phyloP scores from a whole-genome alignment of 176 grass and related monocot genomes.

The Aegilops bicornis region DNA sequence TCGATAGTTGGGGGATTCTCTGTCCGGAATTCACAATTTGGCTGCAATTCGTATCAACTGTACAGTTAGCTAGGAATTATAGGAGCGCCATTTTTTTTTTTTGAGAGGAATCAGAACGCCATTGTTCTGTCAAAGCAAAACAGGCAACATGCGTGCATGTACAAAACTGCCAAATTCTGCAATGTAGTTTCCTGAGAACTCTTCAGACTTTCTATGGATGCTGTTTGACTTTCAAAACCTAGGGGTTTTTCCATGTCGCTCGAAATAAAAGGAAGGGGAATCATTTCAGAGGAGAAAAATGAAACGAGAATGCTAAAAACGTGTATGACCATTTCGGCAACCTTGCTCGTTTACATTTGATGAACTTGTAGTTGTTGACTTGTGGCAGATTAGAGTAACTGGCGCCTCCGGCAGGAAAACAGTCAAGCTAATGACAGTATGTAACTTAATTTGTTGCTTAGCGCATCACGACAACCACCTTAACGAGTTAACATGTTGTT shows the following conservation, averaged over 20 bases:
- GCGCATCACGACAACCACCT: not conserved
- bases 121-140: not conserved
- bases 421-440: not conserved
- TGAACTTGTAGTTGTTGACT: too few species aligned
- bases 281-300: not conserved
- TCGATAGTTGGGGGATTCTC: slow-evolving; percentile 44
- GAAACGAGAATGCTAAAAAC: not conserved
- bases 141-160: not conserved
- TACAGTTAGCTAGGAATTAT: not conserved
- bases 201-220: not conserved
- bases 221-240: not conserved
- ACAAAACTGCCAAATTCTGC: not conserved
- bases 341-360: not conserved
- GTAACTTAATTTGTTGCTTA: slow-evolving; percentile 16
- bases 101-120: too few species aligned
- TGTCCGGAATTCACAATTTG: slow-evolving; percentile 37
- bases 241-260: not conserved
- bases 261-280: not conserved
- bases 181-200: not conserved
- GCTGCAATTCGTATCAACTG: slow-evolving; percentile 25
- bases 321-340: not conserved
- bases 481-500: not conserved
- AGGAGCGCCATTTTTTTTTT: too few species aligned
- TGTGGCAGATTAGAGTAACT: too few species aligned
- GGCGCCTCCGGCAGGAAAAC: not conserved